Percentiles rank a stretch among this genome's conserved stretches.
These are phyloP conservation scores for Boletus edulis DNA, from an alignment of 768 basidiomycete species.

Conservation along the genomic window DNA sequence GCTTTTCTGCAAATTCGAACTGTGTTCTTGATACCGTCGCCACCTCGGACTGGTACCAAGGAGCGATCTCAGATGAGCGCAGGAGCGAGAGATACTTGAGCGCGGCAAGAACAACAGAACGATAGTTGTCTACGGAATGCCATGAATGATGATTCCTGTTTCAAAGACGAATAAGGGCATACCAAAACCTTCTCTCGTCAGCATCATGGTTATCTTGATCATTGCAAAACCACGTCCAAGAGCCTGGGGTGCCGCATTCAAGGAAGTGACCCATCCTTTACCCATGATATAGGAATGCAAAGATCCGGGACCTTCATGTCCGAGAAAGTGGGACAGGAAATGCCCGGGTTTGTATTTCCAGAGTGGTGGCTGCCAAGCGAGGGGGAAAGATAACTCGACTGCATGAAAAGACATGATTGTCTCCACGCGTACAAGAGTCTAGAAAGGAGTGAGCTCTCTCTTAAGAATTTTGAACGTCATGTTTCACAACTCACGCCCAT, in stretches of 20 bases:
- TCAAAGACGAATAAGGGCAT: constrained; percentile 26
- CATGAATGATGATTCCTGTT: constrained; percentile 4
- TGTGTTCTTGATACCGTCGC: constrained; percentile 65
- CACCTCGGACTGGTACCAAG: constrained; percentile 76
- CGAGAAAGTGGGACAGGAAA: constrained; percentile 79
- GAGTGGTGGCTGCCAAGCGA: constrained; percentile 67
- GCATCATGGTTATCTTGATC: constrained; percentile 78
- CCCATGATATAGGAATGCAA: constrained; percentile 86
- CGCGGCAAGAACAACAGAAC: constrained; percentile 60
- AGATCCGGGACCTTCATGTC: constrained; percentile 93
- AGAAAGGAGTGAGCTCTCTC: constrained; percentile 17
- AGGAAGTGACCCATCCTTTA: constrained; percentile 79
- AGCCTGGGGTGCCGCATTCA: constrained; percentile 67
- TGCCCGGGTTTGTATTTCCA: constrained; percentile 78
- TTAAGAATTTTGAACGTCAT: constrained; percentile 1
- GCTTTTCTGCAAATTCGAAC: constrained; percentile 88
- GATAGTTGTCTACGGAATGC: constrained; percentile 55
- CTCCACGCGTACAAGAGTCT: constrained; percentile 83
- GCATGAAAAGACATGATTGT: constrained; percentile 87
- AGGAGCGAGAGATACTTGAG: constrained; percentile 81
- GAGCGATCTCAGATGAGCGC: constrained; percentile 54
- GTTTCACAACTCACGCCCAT: constrained; percentile 55
- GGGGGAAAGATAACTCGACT: constrained; percentile 77
- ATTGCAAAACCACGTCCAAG: constrained; percentile 84
- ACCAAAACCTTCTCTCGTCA: constrained; percentile 89